Evolutionary conservation across 192 early-diverging fungal species (phyloP).

Genomic region (Coemansia sp.): DNA sequence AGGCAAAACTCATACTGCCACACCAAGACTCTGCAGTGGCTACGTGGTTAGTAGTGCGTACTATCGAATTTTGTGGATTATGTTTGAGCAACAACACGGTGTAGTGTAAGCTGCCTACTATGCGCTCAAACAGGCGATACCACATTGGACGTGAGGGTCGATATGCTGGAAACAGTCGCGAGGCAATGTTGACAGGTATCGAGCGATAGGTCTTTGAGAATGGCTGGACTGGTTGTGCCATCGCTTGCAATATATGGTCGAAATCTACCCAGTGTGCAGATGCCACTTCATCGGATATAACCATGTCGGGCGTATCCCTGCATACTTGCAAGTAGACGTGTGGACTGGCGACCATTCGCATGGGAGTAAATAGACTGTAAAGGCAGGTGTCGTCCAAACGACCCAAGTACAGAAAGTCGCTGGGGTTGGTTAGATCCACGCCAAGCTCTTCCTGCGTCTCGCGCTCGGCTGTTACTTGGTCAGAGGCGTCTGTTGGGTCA

Average conservation of each 20-base stretch:
- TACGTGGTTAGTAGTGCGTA: background rate
- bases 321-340: constrained; percentile 41
- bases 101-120: constrained; percentile 25
- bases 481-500: constrained; percentile 15
- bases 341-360: constrained; percentile 29
- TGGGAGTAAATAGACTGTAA: constrained; percentile 6
- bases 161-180: constrained; percentile 14
- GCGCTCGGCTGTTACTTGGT: constrained; percentile 36
- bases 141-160: constrained; percentile 13
- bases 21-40: background rate
- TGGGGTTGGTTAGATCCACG: constrained; percentile 12
- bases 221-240: constrained; percentile 14
- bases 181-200: constrained; percentile 20
- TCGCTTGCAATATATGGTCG: constrained; percentile 13
- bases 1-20: constrained; percentile 17
- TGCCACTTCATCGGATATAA: constrained; percentile 37
- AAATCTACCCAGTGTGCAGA: constrained; percentile 49
- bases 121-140: constrained; percentile 15
- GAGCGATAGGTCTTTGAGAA: constrained; percentile 10
- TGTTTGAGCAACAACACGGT: constrained; percentile 34
- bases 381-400: constrained; percentile 27
- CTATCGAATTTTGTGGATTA: background rate
- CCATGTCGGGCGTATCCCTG: constrained; percentile 11
- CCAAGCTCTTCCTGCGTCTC: constrained; percentile 48
- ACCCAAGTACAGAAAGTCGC: constrained; percentile 25